Conservation (phyloP, 2,329 filamentous ascomycete species). For the Emergomyces africanus region DNA sequence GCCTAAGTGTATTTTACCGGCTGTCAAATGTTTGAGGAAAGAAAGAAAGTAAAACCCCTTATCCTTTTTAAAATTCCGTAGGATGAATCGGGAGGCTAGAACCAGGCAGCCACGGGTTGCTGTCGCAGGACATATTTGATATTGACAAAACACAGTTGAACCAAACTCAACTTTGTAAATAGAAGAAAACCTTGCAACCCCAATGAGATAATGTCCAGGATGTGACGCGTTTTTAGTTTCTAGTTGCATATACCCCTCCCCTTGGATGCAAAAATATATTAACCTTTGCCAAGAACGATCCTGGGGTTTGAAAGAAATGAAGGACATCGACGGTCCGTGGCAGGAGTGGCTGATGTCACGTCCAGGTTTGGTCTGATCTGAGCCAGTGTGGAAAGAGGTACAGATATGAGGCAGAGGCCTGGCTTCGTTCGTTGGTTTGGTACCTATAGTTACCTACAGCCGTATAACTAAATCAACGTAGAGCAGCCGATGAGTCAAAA, state of each 20-base stretch:
- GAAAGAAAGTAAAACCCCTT: neutral
- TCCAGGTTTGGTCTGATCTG: neutral
- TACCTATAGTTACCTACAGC: neutral
- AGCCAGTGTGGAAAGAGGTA: neutral
- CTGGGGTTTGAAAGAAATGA: neutral
- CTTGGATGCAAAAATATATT: neutral
- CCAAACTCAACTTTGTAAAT: neutral
- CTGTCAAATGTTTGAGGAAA: no score
- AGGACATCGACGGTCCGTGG: neutral
- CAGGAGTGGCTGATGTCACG: neutral
- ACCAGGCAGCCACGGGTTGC: no score
- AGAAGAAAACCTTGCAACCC: neutral
- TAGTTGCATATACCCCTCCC: neutral
- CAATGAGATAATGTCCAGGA: neutral
- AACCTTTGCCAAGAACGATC: neutral
- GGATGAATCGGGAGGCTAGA: no score
- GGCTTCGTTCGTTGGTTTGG: neutral
- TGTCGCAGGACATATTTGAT: no score
- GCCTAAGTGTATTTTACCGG: no score
- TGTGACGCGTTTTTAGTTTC: neutral
- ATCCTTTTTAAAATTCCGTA: no score
- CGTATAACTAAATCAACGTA: neutral
- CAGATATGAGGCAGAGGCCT: neutral
- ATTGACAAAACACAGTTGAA: neutral
- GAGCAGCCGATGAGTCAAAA: neutral